These are phyloP conservation scores for Trichoderma simmonsii DNA, from an alignment of 2,329 filamentous ascomycete genomes.

Conservation along the genomic window DNA sequence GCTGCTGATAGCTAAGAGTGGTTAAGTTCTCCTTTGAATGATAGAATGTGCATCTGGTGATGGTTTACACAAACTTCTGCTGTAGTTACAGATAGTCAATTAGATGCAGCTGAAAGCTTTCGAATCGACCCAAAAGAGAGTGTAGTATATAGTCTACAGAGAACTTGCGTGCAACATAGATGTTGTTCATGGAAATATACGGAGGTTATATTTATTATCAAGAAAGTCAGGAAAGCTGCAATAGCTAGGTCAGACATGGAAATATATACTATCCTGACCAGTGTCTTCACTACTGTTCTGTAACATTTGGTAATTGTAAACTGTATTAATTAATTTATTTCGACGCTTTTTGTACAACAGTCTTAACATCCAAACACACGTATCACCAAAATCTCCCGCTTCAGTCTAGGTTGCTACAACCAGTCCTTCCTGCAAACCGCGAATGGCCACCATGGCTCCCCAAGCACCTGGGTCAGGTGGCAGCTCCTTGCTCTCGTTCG, in stretches of 20 bases:
- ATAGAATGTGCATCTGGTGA: not conserved
- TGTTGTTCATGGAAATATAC: not conserved
- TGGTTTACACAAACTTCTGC: not conserved
- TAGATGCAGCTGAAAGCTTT: not conserved
- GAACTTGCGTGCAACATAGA: not conserved
- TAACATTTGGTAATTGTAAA: not conserved
- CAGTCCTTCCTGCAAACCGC: constrained; percentile 35
- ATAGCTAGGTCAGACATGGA: too few relatives aligned
- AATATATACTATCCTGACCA: not conserved
- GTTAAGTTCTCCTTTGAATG: not conserved
- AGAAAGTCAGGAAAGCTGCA: too few relatives aligned
- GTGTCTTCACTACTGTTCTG: not conserved
- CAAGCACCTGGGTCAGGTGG: constrained; percentile 70
- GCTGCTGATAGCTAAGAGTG: not conserved
- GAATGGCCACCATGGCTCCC: constrained; percentile 59
- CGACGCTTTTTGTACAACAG: not conserved
- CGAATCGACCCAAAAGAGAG: too few relatives aligned
- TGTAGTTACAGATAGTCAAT: not conserved
- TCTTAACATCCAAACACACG: not conserved
- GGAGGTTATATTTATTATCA: too few relatives aligned
- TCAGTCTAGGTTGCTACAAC: constrained; percentile 2
- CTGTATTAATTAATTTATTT: not conserved
- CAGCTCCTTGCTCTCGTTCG: constrained; percentile 47
- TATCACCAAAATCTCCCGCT: not conserved
- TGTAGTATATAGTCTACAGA: too few relatives aligned